phyloP scores from a whole-genome alignment of 2,329 filamentous ascomycete species.

The Cordyceps fumosorosea region DNA sequence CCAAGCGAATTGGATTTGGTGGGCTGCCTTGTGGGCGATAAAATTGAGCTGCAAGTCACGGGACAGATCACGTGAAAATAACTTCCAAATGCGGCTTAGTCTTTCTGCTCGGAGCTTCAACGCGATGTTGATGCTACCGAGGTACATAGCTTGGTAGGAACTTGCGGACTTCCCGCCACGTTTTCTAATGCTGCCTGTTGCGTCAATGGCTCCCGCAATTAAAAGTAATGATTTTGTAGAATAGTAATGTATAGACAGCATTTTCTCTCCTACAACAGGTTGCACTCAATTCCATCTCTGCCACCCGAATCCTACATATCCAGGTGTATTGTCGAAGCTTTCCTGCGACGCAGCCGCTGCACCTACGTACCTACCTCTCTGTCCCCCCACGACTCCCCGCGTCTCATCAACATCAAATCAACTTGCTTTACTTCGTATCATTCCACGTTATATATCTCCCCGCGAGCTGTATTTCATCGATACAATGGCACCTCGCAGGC shows the following conservation, averaged over 20 bases:
- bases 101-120: neutral
- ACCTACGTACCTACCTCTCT: neutral
- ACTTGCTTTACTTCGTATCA: neutral
- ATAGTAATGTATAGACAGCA: neutral
- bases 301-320: neutral
- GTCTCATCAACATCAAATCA: constrained; percentile 7
- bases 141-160: neutral
- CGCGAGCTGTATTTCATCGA: neutral
- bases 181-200: constrained; percentile 2
- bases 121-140: neutral
- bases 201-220: neutral
- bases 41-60: neutral
- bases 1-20: constrained; percentile 7
- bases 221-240: neutral
- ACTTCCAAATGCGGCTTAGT: neutral
- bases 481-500: constrained; percentile 41
- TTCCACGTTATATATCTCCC: neutral
- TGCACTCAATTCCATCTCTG: neutral
- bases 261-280: neutral
- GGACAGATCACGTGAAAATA: neutral
- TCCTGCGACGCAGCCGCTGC: neutral
- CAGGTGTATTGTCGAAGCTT: neutral
- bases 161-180: neutral
- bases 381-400: constrained; percentile 1
- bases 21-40: neutral